Percentiles rank a stretch among this genome's conserved stretches.
phyloP scores from a whole-genome alignment of 225 moss, liverwort and hornwort species.

The Polytrichum commune region DNA sequence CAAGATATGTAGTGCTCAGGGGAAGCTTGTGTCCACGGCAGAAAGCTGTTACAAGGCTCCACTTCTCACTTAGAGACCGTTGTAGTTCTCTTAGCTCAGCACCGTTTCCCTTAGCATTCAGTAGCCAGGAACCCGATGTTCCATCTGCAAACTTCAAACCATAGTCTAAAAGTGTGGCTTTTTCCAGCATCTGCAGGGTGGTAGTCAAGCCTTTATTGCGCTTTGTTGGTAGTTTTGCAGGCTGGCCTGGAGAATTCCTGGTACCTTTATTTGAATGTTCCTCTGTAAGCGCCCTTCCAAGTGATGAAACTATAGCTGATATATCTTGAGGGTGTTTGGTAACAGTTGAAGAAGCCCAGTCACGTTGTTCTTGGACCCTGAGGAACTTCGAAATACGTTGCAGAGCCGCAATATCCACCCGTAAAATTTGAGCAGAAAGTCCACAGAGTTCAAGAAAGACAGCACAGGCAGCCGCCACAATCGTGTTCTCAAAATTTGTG shows the following conservation, averaged over 20 bases:
- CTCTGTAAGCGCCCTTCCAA: slow-evolving; percentile 47
- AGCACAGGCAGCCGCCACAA: slow-evolving; percentile 58
- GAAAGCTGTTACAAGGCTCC: slow-evolving; percentile 77
- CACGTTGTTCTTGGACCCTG: slow-evolving; percentile 41
- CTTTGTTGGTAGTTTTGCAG: slow-evolving; percentile 11
- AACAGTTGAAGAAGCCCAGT: slow-evolving; percentile 36
- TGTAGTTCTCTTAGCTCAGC: slow-evolving; percentile 58
- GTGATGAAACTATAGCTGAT: slow-evolving; percentile 17
- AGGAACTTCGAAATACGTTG: slow-evolving; percentile 55
- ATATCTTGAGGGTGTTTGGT: slow-evolving; percentile 17
- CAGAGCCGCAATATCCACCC: slow-evolving; percentile 58
- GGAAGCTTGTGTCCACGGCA: slow-evolving; percentile 71
- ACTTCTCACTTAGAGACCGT: slow-evolving; percentile 58
- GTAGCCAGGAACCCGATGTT: slow-evolving; percentile 54
- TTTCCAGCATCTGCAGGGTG: slow-evolving; percentile 56
- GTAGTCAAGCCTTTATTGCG: slow-evolving; percentile 16
- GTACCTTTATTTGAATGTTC: slow-evolving; percentile 43
- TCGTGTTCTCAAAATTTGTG: slow-evolving; percentile 49
- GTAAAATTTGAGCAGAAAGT: slow-evolving; percentile 54
- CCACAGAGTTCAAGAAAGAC: slow-evolving; percentile 71
- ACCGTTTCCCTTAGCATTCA: slow-evolving; percentile 55
- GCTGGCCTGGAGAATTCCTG: slow-evolving; percentile 18
- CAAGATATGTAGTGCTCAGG: slow-evolving; percentile 59
- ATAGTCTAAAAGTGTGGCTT: slow-evolving; percentile 59
- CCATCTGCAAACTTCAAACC: slow-evolving; percentile 28